phyloP scores from a whole-genome alignment of 257 asterid species.

The Datura wrightii region DNA sequence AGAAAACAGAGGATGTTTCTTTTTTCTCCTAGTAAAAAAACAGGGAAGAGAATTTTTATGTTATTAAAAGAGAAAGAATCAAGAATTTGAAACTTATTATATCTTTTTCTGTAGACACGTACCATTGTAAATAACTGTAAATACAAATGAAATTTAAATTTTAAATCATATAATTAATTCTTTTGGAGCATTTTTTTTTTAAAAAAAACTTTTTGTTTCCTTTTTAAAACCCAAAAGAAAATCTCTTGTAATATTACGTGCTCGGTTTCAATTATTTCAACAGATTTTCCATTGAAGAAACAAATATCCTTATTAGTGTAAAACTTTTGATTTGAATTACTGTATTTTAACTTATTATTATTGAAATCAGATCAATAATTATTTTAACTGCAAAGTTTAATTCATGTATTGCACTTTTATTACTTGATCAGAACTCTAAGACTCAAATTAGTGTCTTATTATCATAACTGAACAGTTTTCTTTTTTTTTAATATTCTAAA shows the following conservation, averaged over 20 bases:
- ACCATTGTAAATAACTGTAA: not conserved
- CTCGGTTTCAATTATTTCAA: constrained; percentile 1
- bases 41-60: not conserved
- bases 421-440: not conserved
- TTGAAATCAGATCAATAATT: not conserved
- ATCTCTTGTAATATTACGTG: not conserved
- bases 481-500: not conserved
- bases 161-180: not conserved
- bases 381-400: not conserved
- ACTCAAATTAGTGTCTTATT: not conserved
- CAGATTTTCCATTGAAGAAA: not conserved
- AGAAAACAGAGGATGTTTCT: not conserved
- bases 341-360: not conserved
- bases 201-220: not conserved
- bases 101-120: not conserved
- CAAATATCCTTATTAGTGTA: not conserved
- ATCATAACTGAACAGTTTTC: not conserved
- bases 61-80: not conserved
- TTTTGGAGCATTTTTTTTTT: not conserved
- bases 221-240: not conserved
- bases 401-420: not conserved
- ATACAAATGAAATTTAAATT: not conserved
- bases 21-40: not conserved
- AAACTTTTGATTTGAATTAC: not conserved
- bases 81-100: not conserved